Evolutionary conservation across 805 yeast genomes (phyloP).

Genomic region (Nakazawaea sp.): DNA sequence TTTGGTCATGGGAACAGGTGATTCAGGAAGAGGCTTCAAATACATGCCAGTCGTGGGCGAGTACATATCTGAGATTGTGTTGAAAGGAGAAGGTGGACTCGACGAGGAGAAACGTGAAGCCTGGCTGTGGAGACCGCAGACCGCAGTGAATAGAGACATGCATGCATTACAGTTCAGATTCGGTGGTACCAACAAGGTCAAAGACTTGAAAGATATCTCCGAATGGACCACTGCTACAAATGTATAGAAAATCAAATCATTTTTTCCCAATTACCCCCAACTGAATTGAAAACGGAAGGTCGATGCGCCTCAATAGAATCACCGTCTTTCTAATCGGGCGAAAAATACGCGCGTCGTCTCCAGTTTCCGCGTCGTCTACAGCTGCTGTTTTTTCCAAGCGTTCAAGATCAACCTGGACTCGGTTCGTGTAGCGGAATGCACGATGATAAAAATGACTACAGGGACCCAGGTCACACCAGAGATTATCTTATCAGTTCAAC

Average conservation of each 20-base stretch:
- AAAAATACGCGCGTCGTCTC: too few species aligned
- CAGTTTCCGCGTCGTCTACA: too few species aligned
- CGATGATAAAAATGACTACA: too few species aligned
- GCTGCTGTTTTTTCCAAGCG: too few species aligned
- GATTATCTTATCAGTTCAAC: too few species aligned
- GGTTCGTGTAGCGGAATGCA: too few species aligned
- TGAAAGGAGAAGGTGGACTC: constrained; percentile 22
- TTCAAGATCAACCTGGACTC: too few species aligned
- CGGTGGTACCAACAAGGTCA: constrained; percentile 16
- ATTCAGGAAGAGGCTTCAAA: constrained; percentile 30
- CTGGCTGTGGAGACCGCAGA: constrained; percentile 31
- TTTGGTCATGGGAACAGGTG: constrained; percentile 28
- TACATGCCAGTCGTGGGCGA: constrained; percentile 28
- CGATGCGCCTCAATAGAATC: too few species aligned
- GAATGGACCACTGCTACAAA: constrained; percentile 12
- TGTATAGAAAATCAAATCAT: background rate
- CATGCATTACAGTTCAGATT: constrained; percentile 18
- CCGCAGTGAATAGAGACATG: constrained; percentile 25
- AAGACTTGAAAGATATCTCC: constrained; percentile 14
- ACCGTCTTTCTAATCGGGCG: background rate
- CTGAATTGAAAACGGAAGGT: too few species aligned
- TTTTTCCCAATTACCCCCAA: too few species aligned
- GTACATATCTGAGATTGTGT: constrained; percentile 22
- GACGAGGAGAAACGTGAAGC: constrained; percentile 18
- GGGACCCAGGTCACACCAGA: too few species aligned